Conservation (phyloP, 1,284 basidiomycete genomes). For the Mycosarcoma maydis region DNA sequence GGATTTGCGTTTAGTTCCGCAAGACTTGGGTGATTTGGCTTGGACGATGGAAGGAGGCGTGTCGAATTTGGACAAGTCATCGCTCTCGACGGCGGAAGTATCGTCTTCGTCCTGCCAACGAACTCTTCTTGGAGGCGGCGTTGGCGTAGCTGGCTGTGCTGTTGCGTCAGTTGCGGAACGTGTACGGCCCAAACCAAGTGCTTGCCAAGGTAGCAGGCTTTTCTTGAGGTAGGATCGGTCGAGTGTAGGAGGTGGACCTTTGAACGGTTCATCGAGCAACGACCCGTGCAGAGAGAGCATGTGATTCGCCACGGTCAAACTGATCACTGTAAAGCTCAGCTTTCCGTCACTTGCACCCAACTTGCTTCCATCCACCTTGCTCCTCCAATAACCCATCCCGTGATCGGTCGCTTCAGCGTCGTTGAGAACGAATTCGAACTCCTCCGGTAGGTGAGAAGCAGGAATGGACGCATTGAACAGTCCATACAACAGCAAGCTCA, state of each 20-base stretch:
- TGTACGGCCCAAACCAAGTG: slow-evolving; percentile 16
- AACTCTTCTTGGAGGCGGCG: slow-evolving; percentile 23
- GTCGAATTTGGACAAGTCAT: slow-evolving; percentile 7
- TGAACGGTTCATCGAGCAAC: slow-evolving; percentile 84
- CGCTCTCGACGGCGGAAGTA: slow-evolving; percentile 1
- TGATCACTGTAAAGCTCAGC: slow-evolving; percentile 88
- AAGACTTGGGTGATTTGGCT: neutral
- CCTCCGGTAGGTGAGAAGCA: slow-evolving; percentile 83
- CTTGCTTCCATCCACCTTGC: slow-evolving; percentile 75
- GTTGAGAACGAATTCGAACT: slow-evolving; percentile 86
- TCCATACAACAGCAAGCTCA: slow-evolving; percentile 88
- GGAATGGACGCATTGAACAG: slow-evolving; percentile 98
- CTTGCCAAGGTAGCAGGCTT: slow-evolving; percentile 34
- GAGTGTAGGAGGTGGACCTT: slow-evolving; percentile 64
- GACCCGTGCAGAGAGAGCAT: slow-evolving; percentile 94
- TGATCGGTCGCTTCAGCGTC: slow-evolving; percentile 53
- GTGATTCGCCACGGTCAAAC: slow-evolving; percentile 89
- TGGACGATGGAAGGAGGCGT: slow-evolving; percentile 15
- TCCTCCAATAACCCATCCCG: slow-evolving; percentile 79
- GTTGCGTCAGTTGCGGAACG: neutral
- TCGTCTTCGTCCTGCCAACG: slow-evolving; percentile 41
- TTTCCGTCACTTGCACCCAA: slow-evolving; percentile 79
- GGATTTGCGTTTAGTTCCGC: slow-evolving; percentile 22
- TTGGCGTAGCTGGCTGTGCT: neutral
- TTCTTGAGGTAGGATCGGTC: slow-evolving; percentile 44